Evolutionary conservation across 805 yeast species (phyloP), one percentile per base, ranked within the genome.

Genomic region (Debaryomyces prosopidis): DNA sequence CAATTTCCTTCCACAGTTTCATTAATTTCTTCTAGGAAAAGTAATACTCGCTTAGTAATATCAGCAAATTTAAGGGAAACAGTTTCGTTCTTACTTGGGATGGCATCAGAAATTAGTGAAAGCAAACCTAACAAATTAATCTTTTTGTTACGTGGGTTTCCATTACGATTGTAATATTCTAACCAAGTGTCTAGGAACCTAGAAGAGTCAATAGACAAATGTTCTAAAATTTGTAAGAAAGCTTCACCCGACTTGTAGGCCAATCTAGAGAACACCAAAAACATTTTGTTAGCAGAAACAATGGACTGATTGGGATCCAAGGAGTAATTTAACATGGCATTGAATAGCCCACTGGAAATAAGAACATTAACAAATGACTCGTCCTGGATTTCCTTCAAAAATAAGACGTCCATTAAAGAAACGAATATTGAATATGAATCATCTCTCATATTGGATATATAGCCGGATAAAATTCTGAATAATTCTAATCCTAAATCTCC

Each of bases 81-180:
- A 49, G 41, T 48, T 44, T 44, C 59, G 52, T 45, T 49, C 28
- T 58, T 60, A 44, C 56, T 52, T 5, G 63, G 54, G 2, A 62
- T 52, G 1, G 62, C 73, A 55, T 44, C 63, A 20, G 74, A 63
- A 10, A 80, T 53, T 41, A 86, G 53, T 9, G 83, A 66, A 3
- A 85, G 67, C 7, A 87, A 60, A 0, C 88, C 94, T 47, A 88
- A 61, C 3, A 83, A 66, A 51, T 79, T 81, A 42, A 85, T 68
- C 62, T 92, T 92, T 49, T 86, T 81, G 52, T 82, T 80, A 47
- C 88, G 75, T 1, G 96, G 91, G 55, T 84, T 89, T 35, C 85
- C 87, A 45, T 87, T 77, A 47, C 80, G 79, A 45, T 60, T 65
- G 51, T 68, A 66, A 51, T 62, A 59, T 23, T 71, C 68, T 48